Base-by-base conservation (phyloP, 805 yeast genomes). In the Myxozyma nipponensis region DNA sequence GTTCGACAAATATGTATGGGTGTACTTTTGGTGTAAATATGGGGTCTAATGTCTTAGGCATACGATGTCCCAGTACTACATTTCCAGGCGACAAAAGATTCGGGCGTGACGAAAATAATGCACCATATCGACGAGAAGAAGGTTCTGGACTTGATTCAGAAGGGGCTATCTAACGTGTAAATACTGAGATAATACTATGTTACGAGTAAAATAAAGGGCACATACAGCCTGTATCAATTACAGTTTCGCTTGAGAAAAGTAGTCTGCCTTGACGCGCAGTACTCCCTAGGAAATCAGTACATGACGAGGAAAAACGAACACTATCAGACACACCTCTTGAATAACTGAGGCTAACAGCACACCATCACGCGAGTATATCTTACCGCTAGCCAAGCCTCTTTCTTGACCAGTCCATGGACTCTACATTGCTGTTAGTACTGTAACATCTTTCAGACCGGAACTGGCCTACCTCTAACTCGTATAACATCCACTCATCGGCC, bases 1-100 rank as follows among this genome's bases (percentile, higher is more conserved):
- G 71, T 61, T 57, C 46, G 70, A 69, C 39, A 47, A 54, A 48
- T 69, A 69, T 47, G 63, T 60, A 26, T 10, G 63, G 42, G 19
- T 25, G 42, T 1, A 17, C 28, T 30, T 10, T 37, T 10, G 32
- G 10, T 15, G 23, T 19, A 6, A 30, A n/a, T 28, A 4, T 22
- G 38, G 38, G 19, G 6, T 13, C 15, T 35, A 17, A 17, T 17
- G 21, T 10, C 10, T 10, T 30, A 58, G 62, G 70, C 69, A 13
- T 69, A 60, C 49, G 72, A 69, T 41, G 69, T 69, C 1, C 72
- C 72, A 3, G 72, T 69, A 1, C 47, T 65, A 9, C 70, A 69
- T 28, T 35, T 53, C 26, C 54, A 53, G 25, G 13, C 26, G 2
- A 28, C 45, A 15, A 47, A 46, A 30, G 22, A 23, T 10, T 44